A percentile compares a stretch with the other conserved stretches of the same genome.
Evolutionary conservation across 306 rosid genomes (phyloP).

Genomic region (Inga leiocalycina): DNA sequence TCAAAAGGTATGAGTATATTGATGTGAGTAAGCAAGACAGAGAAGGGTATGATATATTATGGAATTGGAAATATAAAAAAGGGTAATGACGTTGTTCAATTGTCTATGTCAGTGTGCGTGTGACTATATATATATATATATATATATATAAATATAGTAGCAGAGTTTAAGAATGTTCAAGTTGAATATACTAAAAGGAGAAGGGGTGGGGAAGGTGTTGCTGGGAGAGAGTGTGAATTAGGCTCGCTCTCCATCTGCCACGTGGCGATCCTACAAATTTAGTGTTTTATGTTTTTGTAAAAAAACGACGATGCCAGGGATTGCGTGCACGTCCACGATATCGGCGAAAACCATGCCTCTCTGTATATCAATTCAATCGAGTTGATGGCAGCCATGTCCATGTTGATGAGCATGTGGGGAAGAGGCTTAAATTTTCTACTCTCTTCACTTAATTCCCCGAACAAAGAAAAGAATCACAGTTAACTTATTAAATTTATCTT

Average conservation of each 20-base stretch:
- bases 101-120: neutral
- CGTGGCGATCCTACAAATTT: conserved; percentile 36
- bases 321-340: conserved; percentile 39
- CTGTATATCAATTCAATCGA: neutral
- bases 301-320: neutral
- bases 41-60: neutral
- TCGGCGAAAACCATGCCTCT: conserved; percentile 37
- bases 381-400: conserved; percentile 22
- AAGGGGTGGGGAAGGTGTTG: neutral
- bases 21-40: neutral
- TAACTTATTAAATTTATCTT: too few relatives aligned
- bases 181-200: neutral
- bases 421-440: neutral
- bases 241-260: conserved; percentile 33
- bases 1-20: neutral
- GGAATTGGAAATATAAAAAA: neutral
- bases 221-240: neutral
- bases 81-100: neutral
- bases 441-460: too few relatives aligned
- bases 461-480: too few relatives aligned
- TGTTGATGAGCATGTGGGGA: neutral
- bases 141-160: neutral
- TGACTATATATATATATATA: too few relatives aligned
- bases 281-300: neutral
- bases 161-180: neutral